phyloP scores from a whole-genome alignment of 306 rosid species.

The Prunus campanulata region DNA sequence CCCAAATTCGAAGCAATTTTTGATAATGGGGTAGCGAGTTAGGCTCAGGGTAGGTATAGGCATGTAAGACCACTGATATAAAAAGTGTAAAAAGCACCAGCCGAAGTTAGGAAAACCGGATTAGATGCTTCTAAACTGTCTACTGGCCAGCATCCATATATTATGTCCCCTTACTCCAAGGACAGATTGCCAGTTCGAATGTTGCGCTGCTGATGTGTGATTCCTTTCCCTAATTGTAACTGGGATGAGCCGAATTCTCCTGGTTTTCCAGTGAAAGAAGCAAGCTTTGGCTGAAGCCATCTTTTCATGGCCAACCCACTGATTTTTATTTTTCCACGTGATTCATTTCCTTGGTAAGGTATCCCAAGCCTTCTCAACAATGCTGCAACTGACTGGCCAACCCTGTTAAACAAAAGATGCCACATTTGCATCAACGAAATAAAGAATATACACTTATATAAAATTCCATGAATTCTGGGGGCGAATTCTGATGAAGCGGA shows the following conservation, averaged over 20 bases:
- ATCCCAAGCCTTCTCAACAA: constrained; percentile 75
- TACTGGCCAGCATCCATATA: constrained; percentile 26
- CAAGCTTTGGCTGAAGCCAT: constrained; percentile 86
- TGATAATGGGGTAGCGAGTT: not conserved
- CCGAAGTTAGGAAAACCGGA: constrained; percentile 41
- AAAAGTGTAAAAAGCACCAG: constrained; percentile 17
- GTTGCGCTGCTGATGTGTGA: constrained; percentile 70
- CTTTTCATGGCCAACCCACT: constrained; percentile 54
- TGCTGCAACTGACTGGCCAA: constrained; percentile 75
- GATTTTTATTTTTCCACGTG: constrained; percentile 75
- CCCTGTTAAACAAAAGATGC: constrained; percentile 49
- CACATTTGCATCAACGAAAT: not conserved
- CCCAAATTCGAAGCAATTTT: constrained; percentile 7
- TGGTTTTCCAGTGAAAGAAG: constrained; percentile 53
- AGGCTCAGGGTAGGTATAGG: constrained; percentile 3
- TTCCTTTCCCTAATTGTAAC: constrained; percentile 64
- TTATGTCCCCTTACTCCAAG: constrained; percentile 43
- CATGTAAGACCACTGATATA: not conserved
- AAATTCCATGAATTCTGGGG: not conserved
- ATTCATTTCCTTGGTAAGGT: constrained; percentile 71
- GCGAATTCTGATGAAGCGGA: not conserved
- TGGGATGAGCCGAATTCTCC: constrained; percentile 56
- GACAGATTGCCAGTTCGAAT: constrained; percentile 69
- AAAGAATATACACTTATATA: not conserved
- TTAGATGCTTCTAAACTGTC: constrained; percentile 34